phyloP scores from a whole-genome alignment of 805 yeast genomes.

The Candida palmyrensis region DNA sequence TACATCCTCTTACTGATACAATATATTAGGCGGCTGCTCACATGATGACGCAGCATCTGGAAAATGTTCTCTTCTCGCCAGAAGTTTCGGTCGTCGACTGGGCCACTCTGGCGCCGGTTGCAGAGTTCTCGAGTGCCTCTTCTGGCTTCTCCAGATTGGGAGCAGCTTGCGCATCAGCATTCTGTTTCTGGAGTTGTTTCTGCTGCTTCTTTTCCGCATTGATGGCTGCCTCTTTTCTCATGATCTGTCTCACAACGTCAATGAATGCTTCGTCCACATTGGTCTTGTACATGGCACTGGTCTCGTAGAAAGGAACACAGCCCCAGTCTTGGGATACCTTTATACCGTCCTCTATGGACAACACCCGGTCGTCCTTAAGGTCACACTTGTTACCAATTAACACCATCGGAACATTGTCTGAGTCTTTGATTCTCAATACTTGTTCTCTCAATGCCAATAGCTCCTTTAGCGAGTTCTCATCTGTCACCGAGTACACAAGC shows the following conservation, averaged over 20 bases:
- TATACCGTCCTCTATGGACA: slow-evolving; percentile 77
- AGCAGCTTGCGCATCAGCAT: too few species aligned
- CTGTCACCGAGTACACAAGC: slow-evolving; percentile 55
- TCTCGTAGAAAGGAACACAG: slow-evolving; percentile 84
- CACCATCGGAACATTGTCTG: slow-evolving; percentile 78
- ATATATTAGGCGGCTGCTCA: too few species aligned
- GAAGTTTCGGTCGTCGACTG: slow-evolving; percentile 2
- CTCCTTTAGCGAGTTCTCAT: slow-evolving; percentile 66
- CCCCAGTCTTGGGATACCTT: slow-evolving; percentile 84
- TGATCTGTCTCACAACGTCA: slow-evolving; percentile 85
- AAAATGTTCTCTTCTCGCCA: slow-evolving; percentile 4
- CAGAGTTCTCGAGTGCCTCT: slow-evolving; percentile 3
- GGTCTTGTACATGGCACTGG: slow-evolving; percentile 86
- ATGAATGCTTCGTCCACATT: slow-evolving; percentile 89
- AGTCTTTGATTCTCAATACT: slow-evolving; percentile 76
- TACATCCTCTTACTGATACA: too few species aligned
- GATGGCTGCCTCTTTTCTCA: slow-evolving; percentile 59
- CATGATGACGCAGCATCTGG: slow-evolving; percentile 4
- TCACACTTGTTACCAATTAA: slow-evolving; percentile 91
- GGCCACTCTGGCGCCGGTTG: slow-evolving; percentile 1
- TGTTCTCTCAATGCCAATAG: slow-evolving; percentile 76
- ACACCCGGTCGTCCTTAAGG: slow-evolving; percentile 65
- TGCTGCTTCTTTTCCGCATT: slow-evolving; percentile 42
- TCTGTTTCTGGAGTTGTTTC: slow-evolving; percentile 35
- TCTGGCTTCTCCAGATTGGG: slow-evolving; percentile 3